Conservation (phyloP, 768 basidiomycete species). For the Hortiboletus campestris region DNA sequence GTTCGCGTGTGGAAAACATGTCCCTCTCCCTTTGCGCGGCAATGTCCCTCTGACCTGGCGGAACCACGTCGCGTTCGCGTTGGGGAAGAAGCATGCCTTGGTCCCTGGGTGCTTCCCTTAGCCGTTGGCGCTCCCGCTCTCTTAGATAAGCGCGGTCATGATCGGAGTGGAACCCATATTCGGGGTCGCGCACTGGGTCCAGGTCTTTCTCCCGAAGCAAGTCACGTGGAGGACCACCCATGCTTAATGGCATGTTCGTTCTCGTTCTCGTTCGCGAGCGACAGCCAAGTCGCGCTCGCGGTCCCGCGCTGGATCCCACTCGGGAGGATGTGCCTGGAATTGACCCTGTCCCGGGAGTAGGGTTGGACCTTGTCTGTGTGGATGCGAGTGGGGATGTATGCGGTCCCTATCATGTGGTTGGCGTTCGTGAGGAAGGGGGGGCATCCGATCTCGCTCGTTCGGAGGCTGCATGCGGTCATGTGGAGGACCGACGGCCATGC, state of each 20-base stretch:
- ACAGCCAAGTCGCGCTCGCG: conserved; percentile 21
- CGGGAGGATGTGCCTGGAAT: conserved; percentile 29
- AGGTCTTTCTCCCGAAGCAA: conserved; percentile 22
- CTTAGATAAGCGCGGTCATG: conserved; percentile 24
- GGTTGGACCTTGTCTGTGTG: conserved; percentile 18
- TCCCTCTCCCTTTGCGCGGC: conserved; percentile 28
- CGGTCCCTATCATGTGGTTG: conserved; percentile 24
- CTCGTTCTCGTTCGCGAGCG: conserved; percentile 25
- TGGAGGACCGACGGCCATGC: conserved; percentile 17
- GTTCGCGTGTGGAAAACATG: conserved; percentile 16
- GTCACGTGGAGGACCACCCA: conserved; percentile 25
- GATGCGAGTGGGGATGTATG: conserved; percentile 27
- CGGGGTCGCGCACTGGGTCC: conserved; percentile 25
- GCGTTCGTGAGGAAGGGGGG: conserved; percentile 22
- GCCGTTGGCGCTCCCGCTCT: conserved; percentile 24
- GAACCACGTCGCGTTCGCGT: conserved; percentile 24
- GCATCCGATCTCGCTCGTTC: conserved; percentile 27
- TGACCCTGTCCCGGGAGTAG: conserved; percentile 32
- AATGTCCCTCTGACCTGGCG: conserved; percentile 18
- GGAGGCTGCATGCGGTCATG: conserved; percentile 25
- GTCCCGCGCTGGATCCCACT: conserved; percentile 28
- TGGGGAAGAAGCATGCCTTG: conserved; percentile 18
- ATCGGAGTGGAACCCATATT: conserved; percentile 22
- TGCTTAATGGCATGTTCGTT: conserved; percentile 18
- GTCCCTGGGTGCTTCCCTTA: conserved; percentile 20